Evolutionary conservation across 108 stramenopile species (phyloP).

Genomic region (Hondaea fermentalgiana): DNA sequence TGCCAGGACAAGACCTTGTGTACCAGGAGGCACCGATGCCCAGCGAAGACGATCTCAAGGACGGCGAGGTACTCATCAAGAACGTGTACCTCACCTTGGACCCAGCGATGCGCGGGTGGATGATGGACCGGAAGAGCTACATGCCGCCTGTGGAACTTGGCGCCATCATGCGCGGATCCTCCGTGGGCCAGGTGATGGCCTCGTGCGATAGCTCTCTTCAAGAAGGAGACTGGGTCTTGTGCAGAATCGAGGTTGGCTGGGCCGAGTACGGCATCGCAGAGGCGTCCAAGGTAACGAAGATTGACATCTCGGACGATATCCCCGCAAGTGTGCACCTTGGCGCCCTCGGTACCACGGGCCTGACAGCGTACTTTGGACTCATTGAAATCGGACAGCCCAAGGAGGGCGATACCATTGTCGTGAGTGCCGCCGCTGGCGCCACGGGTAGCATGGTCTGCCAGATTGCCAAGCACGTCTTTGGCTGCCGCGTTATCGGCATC

Average conservation of each 20-base stretch:
- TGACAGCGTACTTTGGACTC: constrained; percentile 35
- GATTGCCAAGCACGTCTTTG: constrained; percentile 32
- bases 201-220: background rate
- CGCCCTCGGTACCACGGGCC: constrained; percentile 24
- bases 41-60: background rate
- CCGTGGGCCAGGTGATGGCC: constrained; percentile 21
- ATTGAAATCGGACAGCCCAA: constrained; percentile 21
- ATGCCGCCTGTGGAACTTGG: constrained; percentile 23
- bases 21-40: background rate
- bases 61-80: constrained; percentile 19
- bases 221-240: constrained; percentile 27
- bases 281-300: constrained; percentile 14
- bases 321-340: constrained; percentile 15
- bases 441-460: constrained; percentile 32
- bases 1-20: constrained; percentile 19
- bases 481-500: constrained; percentile 35
- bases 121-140: constrained; percentile 23
- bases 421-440: constrained; percentile 36
- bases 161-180: constrained; percentile 24
- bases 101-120: constrained; percentile 35
- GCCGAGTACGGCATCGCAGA: constrained; percentile 24
- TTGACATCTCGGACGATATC: background rate
- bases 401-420: constrained; percentile 31
- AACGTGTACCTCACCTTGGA: constrained; percentile 26
- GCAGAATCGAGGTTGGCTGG: constrained; percentile 23